Percentiles rank a stretch among this genome's conserved stretches.
These are phyloP conservation scores for Blastomyces percursus DNA, from an alignment of 2,329 filamentous ascomycete species.

Conservation along the genomic window DNA sequence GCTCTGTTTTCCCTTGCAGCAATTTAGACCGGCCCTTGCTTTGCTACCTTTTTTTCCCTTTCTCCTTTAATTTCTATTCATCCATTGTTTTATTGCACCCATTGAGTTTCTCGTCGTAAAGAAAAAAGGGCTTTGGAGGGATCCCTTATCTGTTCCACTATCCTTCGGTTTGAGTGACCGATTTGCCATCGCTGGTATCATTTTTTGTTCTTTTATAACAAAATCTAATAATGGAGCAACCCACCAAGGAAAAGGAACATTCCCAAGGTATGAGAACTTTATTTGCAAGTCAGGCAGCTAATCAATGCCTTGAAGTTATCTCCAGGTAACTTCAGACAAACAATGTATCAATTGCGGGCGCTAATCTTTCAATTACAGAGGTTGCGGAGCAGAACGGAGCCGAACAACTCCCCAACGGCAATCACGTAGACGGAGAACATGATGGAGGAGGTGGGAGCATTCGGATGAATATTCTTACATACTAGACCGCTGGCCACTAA, in stretches of 20 bases:
- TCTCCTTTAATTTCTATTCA: conserved; percentile 13
- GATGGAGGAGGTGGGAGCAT: conserved; percentile 12
- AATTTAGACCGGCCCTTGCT: conserved; percentile 24
- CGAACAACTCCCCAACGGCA: conserved; percentile 5
- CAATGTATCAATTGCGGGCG: background rate
- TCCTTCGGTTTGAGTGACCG: conserved; percentile 10
- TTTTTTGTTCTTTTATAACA: background rate
- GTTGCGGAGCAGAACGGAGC: conserved; percentile 1
- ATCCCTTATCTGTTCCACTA: conserved; percentile 2
- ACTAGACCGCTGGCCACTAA: background rate
- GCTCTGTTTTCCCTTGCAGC: conserved; percentile 24
- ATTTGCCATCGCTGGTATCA: background rate
- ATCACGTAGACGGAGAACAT: conserved; percentile 26
- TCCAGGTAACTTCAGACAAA: background rate
- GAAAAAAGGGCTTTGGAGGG: conserved; percentile 5
- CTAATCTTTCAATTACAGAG: background rate
- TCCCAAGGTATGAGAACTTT: conserved; percentile 27
- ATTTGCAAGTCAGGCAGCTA: background rate
- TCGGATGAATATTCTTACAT: background rate
- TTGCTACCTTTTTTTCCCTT: conserved; percentile 16
- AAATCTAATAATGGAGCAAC: conserved; percentile 26
- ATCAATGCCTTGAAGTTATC: background rate
- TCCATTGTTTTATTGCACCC: conserved; percentile 9
- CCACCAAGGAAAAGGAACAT: conserved; percentile 30
- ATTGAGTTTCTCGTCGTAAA: conserved; percentile 6